phyloP scores from a whole-genome alignment of 805 yeast genomes.

The Dipodascus albidus region DNA sequence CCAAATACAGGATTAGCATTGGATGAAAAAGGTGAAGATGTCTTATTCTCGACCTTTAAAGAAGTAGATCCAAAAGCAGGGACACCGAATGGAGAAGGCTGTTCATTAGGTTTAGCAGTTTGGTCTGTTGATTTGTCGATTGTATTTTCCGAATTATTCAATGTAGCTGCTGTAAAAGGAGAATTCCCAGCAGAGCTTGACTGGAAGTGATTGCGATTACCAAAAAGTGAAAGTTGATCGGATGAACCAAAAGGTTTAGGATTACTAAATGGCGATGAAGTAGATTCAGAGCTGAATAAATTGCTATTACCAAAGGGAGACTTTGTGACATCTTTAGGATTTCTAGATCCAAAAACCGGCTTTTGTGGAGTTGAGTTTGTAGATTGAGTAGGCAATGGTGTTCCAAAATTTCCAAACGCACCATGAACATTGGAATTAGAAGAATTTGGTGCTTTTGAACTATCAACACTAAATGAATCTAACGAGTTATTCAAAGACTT shows the following conservation, averaged over 20 bases:
- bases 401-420: neutral
- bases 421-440: slow-evolving; percentile 2
- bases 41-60: too few relatives aligned
- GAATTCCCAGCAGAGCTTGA: slow-evolving; percentile 15
- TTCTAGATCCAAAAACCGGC: too few relatives aligned
- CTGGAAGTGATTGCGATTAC: too few relatives aligned
- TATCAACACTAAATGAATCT: neutral
- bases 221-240: slow-evolving; percentile 1
- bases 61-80: slow-evolving; percentile 8
- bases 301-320: neutral
- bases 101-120: too few relatives aligned
- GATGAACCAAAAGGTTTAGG: slow-evolving; percentile 15
- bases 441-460: neutral
- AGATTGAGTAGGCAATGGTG: slow-evolving; percentile 5
- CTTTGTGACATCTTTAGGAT: neutral
- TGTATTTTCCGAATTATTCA: too few relatives aligned
- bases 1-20: slow-evolving; percentile 9
- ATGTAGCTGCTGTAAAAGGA: slow-evolving; percentile 14
- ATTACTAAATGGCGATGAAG: slow-evolving; percentile 4
- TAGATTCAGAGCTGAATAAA: neutral
- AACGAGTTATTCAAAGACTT: neutral
- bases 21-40: slow-evolving; percentile 8
- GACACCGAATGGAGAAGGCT: too few relatives aligned
- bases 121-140: too few relatives aligned
- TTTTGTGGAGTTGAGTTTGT: too few relatives aligned